These are phyloP conservation scores for Dactylellina leptospora DNA, from an alignment of 2,329 filamentous ascomycete genomes.

Conservation along the genomic window DNA sequence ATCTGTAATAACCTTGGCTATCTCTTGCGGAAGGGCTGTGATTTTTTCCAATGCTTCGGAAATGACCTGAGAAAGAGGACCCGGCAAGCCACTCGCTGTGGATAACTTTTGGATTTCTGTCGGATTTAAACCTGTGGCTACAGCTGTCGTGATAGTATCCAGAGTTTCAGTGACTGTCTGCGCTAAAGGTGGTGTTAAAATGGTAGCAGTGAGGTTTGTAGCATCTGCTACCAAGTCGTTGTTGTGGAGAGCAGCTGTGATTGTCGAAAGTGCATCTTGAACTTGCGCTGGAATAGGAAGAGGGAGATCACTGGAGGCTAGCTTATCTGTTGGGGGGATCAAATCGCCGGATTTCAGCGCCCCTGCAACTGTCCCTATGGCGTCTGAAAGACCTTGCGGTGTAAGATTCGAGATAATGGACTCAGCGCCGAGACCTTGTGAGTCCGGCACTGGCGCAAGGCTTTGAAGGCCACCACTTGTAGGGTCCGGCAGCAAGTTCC, in stretches of 20 bases:
- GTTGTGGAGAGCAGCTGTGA: conserved; percentile 25
- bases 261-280: conserved; percentile 14
- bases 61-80: conserved; percentile 15
- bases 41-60: conserved; percentile 21
- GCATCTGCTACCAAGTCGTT: conserved; percentile 46
- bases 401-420: conserved; percentile 5
- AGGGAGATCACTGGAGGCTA: not conserved
- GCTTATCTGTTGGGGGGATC: conserved; percentile 16
- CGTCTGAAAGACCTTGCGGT: conserved; percentile 16
- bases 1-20: conserved; percentile 6
- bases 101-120: conserved; percentile 12
- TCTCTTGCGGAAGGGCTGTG: conserved; percentile 4
- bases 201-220: conserved; percentile 18
- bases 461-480: not conserved
- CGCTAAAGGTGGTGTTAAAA: conserved; percentile 25
- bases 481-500: conserved; percentile 19
- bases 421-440: not conserved
- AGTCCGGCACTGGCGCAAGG: conserved; percentile 12
- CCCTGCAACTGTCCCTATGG: conserved; percentile 16
- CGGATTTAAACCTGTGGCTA: not conserved
- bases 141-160: conserved; percentile 22
- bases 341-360: conserved; percentile 33
- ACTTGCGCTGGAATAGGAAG: conserved; percentile 18
- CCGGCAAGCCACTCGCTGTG: conserved; percentile 23
- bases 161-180: conserved; percentile 34